Percentiles rank a stretch among this genome's conserved stretches.
Evolutionary conservation across 31 red algal species (phyloP).

Genomic region (Bonnemaisonia californica): DNA sequence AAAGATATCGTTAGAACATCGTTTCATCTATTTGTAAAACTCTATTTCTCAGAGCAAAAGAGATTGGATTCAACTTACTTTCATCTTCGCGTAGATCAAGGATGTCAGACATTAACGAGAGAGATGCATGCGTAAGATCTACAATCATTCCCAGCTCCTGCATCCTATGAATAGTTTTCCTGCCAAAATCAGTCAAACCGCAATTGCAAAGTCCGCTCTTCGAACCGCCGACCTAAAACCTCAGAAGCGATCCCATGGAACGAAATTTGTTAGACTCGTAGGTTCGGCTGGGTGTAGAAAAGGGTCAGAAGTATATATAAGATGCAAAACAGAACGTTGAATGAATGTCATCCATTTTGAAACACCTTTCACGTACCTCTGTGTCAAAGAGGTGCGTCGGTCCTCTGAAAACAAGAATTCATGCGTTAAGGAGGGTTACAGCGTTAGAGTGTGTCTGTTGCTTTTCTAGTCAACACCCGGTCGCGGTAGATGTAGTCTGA

Average conservation of each 20-base stretch:
- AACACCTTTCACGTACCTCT: constrained; percentile 7
- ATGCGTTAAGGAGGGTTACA: too few relatives aligned
- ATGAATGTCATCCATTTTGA: too few relatives aligned
- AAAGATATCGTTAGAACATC: too few relatives aligned
- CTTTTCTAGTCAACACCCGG: too few relatives aligned
- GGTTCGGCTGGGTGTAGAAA: too few relatives aligned
- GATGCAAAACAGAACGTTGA: too few relatives aligned
- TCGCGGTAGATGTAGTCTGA: too few relatives aligned
- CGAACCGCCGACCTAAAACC: constrained; percentile 25
- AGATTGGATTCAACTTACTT: constrained; percentile 6
- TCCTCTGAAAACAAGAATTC: too few relatives aligned
- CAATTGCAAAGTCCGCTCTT: background rate
- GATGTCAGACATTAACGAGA: constrained; percentile 16
- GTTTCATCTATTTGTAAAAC: background rate
- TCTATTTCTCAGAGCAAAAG: too few relatives aligned
- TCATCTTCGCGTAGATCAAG: background rate
- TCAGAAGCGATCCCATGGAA: background rate
- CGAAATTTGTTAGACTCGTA: too few relatives aligned
- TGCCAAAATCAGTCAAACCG: constrained; percentile 39
- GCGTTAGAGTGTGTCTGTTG: too few relatives aligned
- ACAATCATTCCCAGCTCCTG: constrained; percentile 40
- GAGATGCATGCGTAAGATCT: constrained; percentile 31
- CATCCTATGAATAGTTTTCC: constrained; percentile 16
- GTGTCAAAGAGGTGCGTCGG: constrained; percentile 46
- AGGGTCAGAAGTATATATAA: too few relatives aligned